These are phyloP conservation scores for Backusella luteola DNA, from an alignment of 192 early-diverging fungal genomes.

Conservation along the genomic window DNA sequence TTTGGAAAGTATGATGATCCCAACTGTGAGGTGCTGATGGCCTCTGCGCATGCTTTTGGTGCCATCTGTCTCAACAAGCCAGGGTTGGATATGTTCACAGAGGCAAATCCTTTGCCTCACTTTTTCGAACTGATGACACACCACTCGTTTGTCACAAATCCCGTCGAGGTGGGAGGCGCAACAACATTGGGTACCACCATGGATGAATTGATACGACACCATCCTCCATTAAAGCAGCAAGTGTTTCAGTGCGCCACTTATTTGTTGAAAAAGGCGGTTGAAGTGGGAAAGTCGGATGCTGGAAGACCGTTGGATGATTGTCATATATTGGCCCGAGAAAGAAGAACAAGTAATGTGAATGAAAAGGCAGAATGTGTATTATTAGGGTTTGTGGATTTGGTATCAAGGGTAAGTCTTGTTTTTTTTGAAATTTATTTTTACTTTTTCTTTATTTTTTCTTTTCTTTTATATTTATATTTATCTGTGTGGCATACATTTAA, in stretches of 20 bases:
- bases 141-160: conserved; percentile 67
- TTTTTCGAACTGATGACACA: conserved; percentile 78
- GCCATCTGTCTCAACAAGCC: conserved; percentile 89
- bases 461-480: neutral
- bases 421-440: neutral
- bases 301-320: conserved; percentile 33
- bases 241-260: conserved; percentile 66
- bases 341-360: conserved; percentile 24
- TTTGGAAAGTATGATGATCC: conserved; percentile 46
- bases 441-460: conserved; percentile 15
- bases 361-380: conserved; percentile 54
- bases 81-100: conserved; percentile 81
- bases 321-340: conserved; percentile 26
- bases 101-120: conserved; percentile 65
- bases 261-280: conserved; percentile 64
- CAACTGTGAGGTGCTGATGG: conserved; percentile 50
- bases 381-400: conserved; percentile 61
- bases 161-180: conserved; percentile 82
- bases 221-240: conserved; percentile 73
- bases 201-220: conserved; percentile 96
- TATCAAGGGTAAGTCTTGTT: conserved; percentile 52
- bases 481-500: neutral
- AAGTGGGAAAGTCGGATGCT: conserved; percentile 48
- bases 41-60: conserved; percentile 88
- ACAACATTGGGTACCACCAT: conserved; percentile 77